Percentiles rank a stretch among this genome's conserved stretches.
Conservation (phyloP, 352 stramenopile species). For the Phytophthora multivora region DNA sequence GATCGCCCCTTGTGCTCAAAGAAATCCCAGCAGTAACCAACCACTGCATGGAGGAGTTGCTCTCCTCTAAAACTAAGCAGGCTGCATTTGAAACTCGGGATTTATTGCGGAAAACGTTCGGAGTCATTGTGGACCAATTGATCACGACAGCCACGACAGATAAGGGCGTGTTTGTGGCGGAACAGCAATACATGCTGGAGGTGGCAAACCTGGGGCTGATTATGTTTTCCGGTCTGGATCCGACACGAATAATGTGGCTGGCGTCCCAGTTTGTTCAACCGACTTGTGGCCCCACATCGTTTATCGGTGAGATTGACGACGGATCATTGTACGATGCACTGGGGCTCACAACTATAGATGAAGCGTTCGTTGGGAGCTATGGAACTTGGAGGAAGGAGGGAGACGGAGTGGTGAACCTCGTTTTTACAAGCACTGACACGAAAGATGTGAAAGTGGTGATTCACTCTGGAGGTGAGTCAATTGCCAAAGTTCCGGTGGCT, state of each 20-base stretch:
- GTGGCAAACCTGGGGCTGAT: conserved; percentile 16
- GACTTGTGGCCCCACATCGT: conserved; percentile 23
- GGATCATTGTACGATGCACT: conserved; percentile 28
- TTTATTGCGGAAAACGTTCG: conserved; percentile 28
- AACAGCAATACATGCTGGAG: conserved; percentile 17
- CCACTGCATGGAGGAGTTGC: conserved; percentile 30
- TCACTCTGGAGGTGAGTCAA: conserved; percentile 16
- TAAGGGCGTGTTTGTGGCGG: conserved; percentile 11
- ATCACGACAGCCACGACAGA: conserved; percentile 15
- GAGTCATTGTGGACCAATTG: conserved; percentile 32
- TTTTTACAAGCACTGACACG: conserved; percentile 27
- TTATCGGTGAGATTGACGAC: conserved; percentile 32
- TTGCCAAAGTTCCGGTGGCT: conserved; percentile 20
- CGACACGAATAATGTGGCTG: conserved; percentile 29
- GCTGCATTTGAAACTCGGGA: conserved; percentile 29
- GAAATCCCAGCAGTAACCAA: conserved; percentile 28
- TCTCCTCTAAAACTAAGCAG: conserved; percentile 19
- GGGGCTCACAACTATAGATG: conserved; percentile 13
- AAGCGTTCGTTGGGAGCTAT: conserved; percentile 31
- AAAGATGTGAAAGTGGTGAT: conserved; percentile 32
- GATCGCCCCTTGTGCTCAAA: conserved; percentile 13
- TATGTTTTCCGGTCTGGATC: conserved; percentile 17
- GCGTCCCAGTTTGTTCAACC: conserved; percentile 29
- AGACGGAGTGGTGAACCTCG: conserved; percentile 22
- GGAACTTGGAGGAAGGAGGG: conserved; percentile 23